A percentile compares a stretch with the other conserved stretches of the same genome.
phyloP scores from a whole-genome alignment of 345 rosid genomes.

The Citrus trifoliata region DNA sequence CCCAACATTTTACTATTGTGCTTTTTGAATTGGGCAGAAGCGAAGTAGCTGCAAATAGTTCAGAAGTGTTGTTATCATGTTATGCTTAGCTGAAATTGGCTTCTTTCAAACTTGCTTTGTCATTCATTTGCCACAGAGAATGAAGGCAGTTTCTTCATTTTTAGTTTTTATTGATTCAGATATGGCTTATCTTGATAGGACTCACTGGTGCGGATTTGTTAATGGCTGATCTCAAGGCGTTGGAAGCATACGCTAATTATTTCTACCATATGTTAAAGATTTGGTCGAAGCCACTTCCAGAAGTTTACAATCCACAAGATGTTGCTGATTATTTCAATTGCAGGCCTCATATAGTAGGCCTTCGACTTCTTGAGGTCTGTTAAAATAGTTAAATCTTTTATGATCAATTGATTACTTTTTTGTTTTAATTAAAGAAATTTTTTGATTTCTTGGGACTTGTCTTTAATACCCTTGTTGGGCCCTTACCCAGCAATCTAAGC shows the following conservation, averaged over 20 bases:
- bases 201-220: conserved; percentile 78
- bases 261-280: conserved; percentile 56
- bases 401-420: background rate
- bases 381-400: background rate
- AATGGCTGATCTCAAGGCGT: conserved; percentile 91
- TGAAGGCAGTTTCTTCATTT: background rate
- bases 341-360: conserved; percentile 84
- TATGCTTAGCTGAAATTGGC: background rate
- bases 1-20: background rate
- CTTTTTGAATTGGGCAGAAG: background rate
- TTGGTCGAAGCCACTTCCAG: conserved; percentile 95
- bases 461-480: background rate
- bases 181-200: conserved; percentile 39
- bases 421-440: background rate
- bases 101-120: background rate
- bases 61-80: background rate
- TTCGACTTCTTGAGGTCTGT: conserved; percentile 84
- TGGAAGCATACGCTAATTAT: conserved; percentile 70
- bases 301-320: conserved; percentile 68
- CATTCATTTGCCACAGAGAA: background rate
- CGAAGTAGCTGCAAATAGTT: background rate
- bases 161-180: conserved; percentile 5
- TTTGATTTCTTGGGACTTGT: background rate
- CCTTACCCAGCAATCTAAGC: background rate
- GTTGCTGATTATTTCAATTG: conserved; percentile 77